Conservation (phyloP, 306 rosid genomes). For the Cicer chorassanicum region DNA sequence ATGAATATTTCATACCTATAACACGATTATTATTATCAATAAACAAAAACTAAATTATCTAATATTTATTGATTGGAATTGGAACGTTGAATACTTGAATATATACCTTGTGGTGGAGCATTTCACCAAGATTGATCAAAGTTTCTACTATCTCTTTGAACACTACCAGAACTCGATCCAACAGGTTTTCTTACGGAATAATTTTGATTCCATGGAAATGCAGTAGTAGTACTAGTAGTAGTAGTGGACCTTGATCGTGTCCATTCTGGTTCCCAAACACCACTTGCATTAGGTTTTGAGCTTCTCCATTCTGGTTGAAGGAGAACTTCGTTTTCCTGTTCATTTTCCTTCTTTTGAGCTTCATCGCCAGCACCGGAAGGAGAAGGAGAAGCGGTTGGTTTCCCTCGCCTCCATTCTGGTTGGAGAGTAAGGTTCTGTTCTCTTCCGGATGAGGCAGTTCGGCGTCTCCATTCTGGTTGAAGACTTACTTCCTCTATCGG, state of each 20-base stretch:
- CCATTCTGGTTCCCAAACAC: constrained; percentile 40
- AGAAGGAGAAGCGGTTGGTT: background rate
- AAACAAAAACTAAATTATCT: background rate
- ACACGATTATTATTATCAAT: background rate
- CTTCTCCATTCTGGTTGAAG: constrained; percentile 43
- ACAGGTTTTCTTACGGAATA: background rate
- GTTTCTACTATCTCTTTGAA: constrained; percentile 26
- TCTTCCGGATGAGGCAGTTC: background rate
- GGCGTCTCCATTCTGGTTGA: constrained; percentile 44
- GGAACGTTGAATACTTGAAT: background rate
- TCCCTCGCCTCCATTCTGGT: constrained; percentile 46
- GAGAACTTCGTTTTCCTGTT: background rate
- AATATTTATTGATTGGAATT: background rate
- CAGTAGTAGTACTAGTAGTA: background rate
- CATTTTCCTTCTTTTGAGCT: background rate
- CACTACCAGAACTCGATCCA: constrained; percentile 32
- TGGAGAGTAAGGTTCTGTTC: constrained; percentile 32
- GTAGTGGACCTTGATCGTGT: constrained; percentile 33
- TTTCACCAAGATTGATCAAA: constrained; percentile 18
- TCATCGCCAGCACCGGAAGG: background rate
- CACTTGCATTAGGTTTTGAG: background rate
- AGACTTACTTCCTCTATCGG: constrained; percentile 19
- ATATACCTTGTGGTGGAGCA: constrained; percentile 22
- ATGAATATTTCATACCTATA: background rate
- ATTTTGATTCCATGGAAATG: constrained; percentile 44